Evolutionary conservation across 768 basidiomycete genomes (phyloP).

Genomic region (Leccinum pellstonianum): DNA sequence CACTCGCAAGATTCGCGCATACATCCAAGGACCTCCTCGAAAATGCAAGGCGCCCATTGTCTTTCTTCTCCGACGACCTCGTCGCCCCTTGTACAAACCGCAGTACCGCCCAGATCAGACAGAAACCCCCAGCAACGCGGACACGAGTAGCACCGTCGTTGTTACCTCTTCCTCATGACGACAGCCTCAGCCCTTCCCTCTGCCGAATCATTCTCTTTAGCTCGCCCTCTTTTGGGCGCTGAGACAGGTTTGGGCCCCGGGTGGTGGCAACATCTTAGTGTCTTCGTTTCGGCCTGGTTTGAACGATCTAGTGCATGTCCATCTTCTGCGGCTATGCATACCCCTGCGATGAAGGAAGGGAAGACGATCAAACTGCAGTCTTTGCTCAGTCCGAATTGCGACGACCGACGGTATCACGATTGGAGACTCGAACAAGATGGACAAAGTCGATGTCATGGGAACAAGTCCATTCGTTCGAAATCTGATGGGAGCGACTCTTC

Average conservation of each 20-base stretch:
- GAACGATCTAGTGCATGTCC: background rate
- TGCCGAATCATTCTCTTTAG: conserved; percentile 10
- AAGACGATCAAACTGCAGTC: too few species aligned
- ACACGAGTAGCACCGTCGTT: background rate
- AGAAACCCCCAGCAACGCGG: background rate
- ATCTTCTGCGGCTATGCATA: background rate
- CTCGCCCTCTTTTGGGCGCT: conserved; percentile 15
- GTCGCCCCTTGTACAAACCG: too few species aligned
- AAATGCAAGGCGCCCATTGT: too few species aligned
- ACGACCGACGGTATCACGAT: background rate
- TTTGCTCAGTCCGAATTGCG: too few species aligned
- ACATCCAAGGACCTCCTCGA: too few species aligned
- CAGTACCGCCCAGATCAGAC: background rate
- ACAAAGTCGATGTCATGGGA: too few species aligned
- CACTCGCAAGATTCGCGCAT: too few species aligned
- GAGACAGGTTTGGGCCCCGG: conserved; percentile 4
- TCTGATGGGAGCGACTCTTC: too few species aligned
- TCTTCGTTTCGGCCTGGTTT: background rate
- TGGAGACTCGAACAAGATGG: too few species aligned
- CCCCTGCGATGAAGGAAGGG: background rate
- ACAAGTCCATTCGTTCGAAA: too few species aligned
- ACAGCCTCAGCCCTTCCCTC: background rate
- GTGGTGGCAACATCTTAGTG: background rate
- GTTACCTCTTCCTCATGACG: background rate
- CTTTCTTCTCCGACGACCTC: too few species aligned